These are phyloP conservation scores for Linum usitatissimum DNA, from an alignment of 345 rosid species.

Conservation along the genomic window DNA sequence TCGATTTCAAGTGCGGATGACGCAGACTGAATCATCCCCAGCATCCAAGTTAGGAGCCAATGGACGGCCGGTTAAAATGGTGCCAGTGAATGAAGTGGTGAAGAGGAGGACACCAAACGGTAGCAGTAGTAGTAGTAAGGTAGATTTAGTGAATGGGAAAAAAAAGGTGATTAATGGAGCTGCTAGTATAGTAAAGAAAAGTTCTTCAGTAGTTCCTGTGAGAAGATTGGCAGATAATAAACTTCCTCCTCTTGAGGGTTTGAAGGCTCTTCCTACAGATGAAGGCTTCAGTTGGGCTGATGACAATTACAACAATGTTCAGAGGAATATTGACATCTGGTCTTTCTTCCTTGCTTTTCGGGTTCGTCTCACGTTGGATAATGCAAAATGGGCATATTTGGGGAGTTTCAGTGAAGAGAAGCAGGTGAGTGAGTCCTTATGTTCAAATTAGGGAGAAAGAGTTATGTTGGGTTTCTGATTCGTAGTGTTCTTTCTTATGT, in stretches of 20 bases:
- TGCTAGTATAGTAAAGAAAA: conserved; percentile 35
- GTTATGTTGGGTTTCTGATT: background rate
- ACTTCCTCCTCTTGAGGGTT: conserved; percentile 57
- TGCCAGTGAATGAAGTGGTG: conserved; percentile 59
- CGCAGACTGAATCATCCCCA: conserved; percentile 37
- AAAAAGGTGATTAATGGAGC: conserved; percentile 45
- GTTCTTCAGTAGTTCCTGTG: conserved; percentile 27
- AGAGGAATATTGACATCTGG: conserved; percentile 84
- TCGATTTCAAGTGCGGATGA: conserved; percentile 43
- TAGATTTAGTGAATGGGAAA: conserved; percentile 45
- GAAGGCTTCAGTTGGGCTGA: conserved; percentile 95
- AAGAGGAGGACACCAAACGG: conserved; percentile 32
- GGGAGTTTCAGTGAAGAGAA: conserved; percentile 75
- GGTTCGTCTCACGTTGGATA: conserved; percentile 60
- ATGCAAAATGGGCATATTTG: conserved; percentile 75
- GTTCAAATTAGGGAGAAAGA: background rate
- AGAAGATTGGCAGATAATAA: conserved; percentile 17
- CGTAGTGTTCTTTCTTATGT: conserved; percentile 12
- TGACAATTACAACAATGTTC: conserved; percentile 65
- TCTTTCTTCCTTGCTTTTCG: conserved; percentile 68
- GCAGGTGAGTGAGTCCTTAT: conserved; percentile 34
- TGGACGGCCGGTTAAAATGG: conserved; percentile 64
- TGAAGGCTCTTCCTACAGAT: conserved; percentile 70
- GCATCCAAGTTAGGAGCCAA: conserved; percentile 37
- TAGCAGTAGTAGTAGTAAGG: conserved; percentile 20